Evolutionary conservation across 2,329 filamentous ascomycete genomes (phyloP), one percentile per base, ranked within the genome.

Genomic region (Beauveria sp.): DNA sequence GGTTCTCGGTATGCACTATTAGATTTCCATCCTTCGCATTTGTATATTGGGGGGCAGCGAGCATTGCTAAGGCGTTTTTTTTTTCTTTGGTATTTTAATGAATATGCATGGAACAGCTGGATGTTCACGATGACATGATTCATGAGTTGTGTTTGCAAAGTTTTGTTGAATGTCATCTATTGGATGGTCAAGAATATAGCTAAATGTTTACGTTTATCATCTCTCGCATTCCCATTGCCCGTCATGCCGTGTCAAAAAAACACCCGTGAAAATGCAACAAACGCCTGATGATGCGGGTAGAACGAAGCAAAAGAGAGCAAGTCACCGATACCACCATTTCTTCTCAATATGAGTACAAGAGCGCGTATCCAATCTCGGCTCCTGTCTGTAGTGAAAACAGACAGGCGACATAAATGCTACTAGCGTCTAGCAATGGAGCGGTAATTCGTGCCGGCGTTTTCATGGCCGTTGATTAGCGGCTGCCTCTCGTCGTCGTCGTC

Each of bases 381-480:
- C 24, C 24, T 10, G n/a, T n/a, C 12, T 46, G 14, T 42, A 12
- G n/a, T 20, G 22, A 34, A 9, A 10, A 1, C 6, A 22, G 10
- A 4, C 4, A 24, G 2, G 6, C 47, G 14, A 28, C 16, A 3
- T 14, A 22, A 5, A 26, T 22, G 22, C 10, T 6, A 26, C 40
- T 28, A 42, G n/a, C 14, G 14, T 9, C 43, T n/a, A 40, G 60
- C 46, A 20, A 58, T 62, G 4, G 53, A 52, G 3, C 26, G 26
- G 40, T 62, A 62, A 3, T 53, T 43, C 5, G 24, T 47, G 26
- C 28, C 47, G 4, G 30, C 18, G 10, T 42, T 58, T 51, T 18
- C 43, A 18, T 61, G 26, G 43, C 6, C 22, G 16, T 12, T 22
- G 12, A 70, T 66, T 22, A 65, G 26, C 45, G 67, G 66, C 55